Base-by-base conservation (phyloP, 2,329 filamentous ascomycete genomes). In the Aspergillus tubingensis region DNA sequence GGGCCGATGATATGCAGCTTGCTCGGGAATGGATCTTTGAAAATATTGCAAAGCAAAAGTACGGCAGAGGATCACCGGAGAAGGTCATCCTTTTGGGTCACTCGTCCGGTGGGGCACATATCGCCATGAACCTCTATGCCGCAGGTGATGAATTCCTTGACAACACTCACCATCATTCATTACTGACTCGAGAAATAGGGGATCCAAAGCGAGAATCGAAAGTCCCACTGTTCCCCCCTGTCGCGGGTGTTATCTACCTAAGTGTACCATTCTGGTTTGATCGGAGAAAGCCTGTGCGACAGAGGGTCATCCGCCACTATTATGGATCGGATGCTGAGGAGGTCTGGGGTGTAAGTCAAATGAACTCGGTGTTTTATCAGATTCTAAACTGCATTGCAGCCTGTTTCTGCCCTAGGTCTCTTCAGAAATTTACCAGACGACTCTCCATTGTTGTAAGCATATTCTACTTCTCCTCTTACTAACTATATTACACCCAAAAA, bases 11-110 rank as follows among this genome's bases (percentile, higher is more conserved):
- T 50, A 55, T 59, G 17, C 50, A 59, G 21, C 13, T 50, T 8
- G 57, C 41, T n/a, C 57, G 57, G 30, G 57, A 59, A 55, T 59
- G 57, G 57, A 36, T 59, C 19, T 59, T n/a, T 32, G n/a, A 30
- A 3, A 48, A 59, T 21, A 59, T 59, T 19, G 17, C 17, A 6
- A n/a, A 10, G 5, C n/a, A 49, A 13, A 27, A 39, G 21, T 59
- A 41, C 17, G 57, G 57, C 1, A 8, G 21, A 10, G 54, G 54
- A n/a, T 36, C 15, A 2, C 25, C 27, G 13, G 32, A 57, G n/a
- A 50, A 50, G 23, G 54, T 57, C 8, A 13, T 57, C 7, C 43
- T 57, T 8, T 27, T 50, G 11, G 43, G 54, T 6, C 54, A 57
- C 49, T 57, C 54, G 2, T 57, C 54, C 7, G 54, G 54, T 10